Evolutionary conservation across 2,329 filamentous ascomycete genomes (phyloP), one percentile per base, ranked within the genome.

Genomic region (Zymoseptoria ardabiliae): DNA sequence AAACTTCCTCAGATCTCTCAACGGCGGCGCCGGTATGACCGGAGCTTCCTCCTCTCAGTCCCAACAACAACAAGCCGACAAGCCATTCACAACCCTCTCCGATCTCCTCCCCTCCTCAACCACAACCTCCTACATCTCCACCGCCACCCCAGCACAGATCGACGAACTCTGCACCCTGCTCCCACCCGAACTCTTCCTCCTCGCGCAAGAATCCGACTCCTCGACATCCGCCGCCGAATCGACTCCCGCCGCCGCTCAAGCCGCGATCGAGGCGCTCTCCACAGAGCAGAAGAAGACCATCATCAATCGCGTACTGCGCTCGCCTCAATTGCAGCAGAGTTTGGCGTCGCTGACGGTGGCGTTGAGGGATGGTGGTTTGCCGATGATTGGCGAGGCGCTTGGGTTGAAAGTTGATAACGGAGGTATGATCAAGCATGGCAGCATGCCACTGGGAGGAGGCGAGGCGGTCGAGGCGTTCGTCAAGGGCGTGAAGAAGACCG

Each of bases 401-500:
- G 84, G 86, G 6, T 83, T 97, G 60, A 85, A 85, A 66, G 85
- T 99, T 20, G 83, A 88, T 70, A 91, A 96, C 71, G 88, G 88
- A n/a, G 93, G 93, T 3, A 88, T 89, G 64, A 82, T 96, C 69
- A 82, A 82, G 62, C 86, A 89, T 58, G 87, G 90, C 5, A 88
- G 84, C 55, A 86, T 97, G 78, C 92, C 93, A 2, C 75, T 97
- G 52, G 93, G 92, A 50, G 92, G 92, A 56, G 90, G 89, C 5
- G 88, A 94, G 68, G 93, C 93, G 11, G 86, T 99, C 1, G 88
- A 95, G 77, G 90, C 89, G 3, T 99, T 99, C 75, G 82, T 99
- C 21, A 85, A 95, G 58, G 94, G 93, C 2, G 86, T 97, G 53
- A 94, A 89, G 81, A 87, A 84, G 76, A 86, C 85, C 5, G 88